Evolutionary conservation across 2,329 filamentous ascomycete species (phyloP).

Genomic region (Botrytis sinoallii): DNA sequence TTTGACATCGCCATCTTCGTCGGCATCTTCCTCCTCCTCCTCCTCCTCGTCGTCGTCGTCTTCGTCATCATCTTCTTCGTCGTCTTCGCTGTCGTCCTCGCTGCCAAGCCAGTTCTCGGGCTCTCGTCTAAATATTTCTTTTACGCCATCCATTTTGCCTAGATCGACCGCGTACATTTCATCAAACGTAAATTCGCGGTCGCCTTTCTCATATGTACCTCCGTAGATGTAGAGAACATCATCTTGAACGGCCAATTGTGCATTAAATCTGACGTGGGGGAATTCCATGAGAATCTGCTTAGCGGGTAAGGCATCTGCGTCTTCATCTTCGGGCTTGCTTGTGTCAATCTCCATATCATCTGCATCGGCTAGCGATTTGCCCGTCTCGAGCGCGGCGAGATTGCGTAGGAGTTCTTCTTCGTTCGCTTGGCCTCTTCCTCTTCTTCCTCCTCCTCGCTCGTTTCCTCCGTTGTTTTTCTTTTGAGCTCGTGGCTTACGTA

Average conservation of each 20-base stretch:
- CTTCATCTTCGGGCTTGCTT: conserved; percentile 47
- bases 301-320: conserved; percentile 50
- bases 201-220: conserved; percentile 91
- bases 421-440: conserved; percentile 80
- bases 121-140: conserved; percentile 82
- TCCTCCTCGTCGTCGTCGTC: conserved; percentile 49
- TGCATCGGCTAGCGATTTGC: conserved; percentile 56
- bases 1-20: conserved; percentile 46
- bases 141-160: conserved; percentile 91
- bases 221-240: conserved; percentile 93
- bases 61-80: conserved; percentile 52
- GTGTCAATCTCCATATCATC: conserved; percentile 49
- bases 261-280: conserved; percentile 88
- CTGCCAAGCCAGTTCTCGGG: conserved; percentile 80
- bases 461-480: conserved; percentile 59
- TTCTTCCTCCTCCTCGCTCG: conserved; percentile 54
- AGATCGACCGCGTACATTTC: conserved; percentile 91
- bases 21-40: conserved; percentile 45
- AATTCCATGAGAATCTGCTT: conserved; percentile 74
- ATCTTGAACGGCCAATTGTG: conserved; percentile 84
- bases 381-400: conserved; percentile 79
- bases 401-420: conserved; percentile 89
- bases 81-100: conserved; percentile 59
- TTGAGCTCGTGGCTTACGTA: conserved; percentile 70
- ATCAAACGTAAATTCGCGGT: conserved; percentile 92